Conservation (phyloP, 495 filamentous ascomycete species). For the Tuber melanosporum region DNA sequence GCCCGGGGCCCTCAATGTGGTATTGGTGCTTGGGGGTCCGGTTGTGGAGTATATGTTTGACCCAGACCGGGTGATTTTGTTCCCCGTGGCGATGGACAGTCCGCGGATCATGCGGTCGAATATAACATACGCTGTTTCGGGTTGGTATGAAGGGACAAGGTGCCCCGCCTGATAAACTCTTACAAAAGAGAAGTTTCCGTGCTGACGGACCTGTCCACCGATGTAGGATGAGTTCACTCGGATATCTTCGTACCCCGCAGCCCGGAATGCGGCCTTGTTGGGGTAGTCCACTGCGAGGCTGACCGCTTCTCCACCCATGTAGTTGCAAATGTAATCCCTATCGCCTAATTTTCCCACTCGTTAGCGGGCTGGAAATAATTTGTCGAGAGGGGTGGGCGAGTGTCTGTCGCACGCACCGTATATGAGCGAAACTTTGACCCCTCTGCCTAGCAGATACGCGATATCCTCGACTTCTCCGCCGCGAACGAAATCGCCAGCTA, state of each 20-base stretch:
- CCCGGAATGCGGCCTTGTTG: constrained; percentile 44
- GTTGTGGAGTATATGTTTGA: constrained; percentile 48
- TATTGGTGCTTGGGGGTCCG: constrained; percentile 50
- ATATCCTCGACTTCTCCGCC: constrained; percentile 51
- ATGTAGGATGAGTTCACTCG: constrained; percentile 50
- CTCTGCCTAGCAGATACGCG: constrained; percentile 50
- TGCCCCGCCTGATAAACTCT: constrained; percentile 67
- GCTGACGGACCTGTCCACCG: constrained; percentile 61
- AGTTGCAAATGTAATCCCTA: constrained; percentile 63
- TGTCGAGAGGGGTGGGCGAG: constrained; percentile 38
- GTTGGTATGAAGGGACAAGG: constrained; percentile 64
- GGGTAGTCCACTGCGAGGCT: constrained; percentile 50
- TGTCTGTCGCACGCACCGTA: constrained; percentile 55
- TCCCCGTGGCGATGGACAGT: constrained; percentile 57
- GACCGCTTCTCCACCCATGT: constrained; percentile 58
- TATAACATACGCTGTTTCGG: constrained; percentile 53
- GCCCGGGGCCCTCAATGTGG: constrained; percentile 45
- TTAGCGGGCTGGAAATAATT: background rate
- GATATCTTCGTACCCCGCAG: constrained; percentile 55
- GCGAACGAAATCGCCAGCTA: constrained; percentile 45
- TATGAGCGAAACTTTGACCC: constrained; percentile 62
- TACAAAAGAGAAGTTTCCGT: constrained; percentile 62
- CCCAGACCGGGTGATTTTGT: constrained; percentile 17
- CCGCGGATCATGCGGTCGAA: constrained; percentile 56
- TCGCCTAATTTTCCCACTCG: constrained; percentile 17